Base-by-base conservation (phyloP, 2,329 filamentous ascomycete genomes). In the Nothophoma quercina region DNA sequence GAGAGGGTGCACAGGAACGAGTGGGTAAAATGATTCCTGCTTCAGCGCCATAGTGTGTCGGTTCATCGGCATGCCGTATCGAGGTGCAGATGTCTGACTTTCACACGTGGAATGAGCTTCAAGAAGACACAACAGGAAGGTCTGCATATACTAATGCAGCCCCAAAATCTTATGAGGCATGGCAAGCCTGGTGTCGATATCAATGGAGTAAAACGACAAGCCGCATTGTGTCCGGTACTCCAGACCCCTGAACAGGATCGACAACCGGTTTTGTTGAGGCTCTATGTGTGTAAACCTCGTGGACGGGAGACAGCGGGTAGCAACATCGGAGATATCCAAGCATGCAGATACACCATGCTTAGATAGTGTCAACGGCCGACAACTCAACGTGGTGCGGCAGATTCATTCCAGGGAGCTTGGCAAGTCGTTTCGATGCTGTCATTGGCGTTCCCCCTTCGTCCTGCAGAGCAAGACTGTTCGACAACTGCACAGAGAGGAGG, bases 21-120 rank as follows among this genome's bases (percentile, higher is more conserved):
- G 46, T 58, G 55, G 56, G 33, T 55, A 56, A 55, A 42, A 62
- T 59, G 58, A 46, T 41, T 33, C 38, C 41, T 55, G 55, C 57
- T 41, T 53, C 51, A 58, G 50, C 56, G 49, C 51, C 52, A 56
- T 41, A 30, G 42, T 50, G 51, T 59, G 48, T 38, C 45, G 38
- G 44, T 42, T 57, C 59, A 52, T 57, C 46, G 49, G 54, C 45
- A 60, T 59, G 58, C 56, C 54, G 47, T 38, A 60, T 56, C 41
- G 48, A 55, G 61, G 35, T 53, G 36, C 39, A 48, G 38, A 28
- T 52, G 53, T 49, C 51, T 52, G 43, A 45, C 40, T 36, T 52
- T 54, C 38, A 60, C 65, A 69, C 65, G 68, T 69, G 67, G 65
- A 64, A 69, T 68, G 56, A 58, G 58, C 45, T 58, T 57, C 50